These are phyloP conservation scores for Rosa chinensis DNA, from an alignment of 306 rosid species.

Conservation along the genomic window DNA sequence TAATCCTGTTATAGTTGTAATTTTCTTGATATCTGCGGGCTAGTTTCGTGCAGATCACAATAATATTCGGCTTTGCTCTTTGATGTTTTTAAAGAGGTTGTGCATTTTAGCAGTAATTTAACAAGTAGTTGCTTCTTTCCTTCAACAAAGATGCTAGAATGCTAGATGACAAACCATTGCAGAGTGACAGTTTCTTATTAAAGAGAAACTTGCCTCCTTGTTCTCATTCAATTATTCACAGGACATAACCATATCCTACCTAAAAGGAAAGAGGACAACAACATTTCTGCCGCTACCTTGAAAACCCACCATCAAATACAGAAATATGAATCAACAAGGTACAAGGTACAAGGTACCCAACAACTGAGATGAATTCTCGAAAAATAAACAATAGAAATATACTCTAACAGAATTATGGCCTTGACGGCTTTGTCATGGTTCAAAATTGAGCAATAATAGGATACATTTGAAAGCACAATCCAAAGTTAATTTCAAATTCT, in stretches of 20 bases:
- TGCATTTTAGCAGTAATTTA: not conserved
- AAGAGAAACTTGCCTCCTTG: not conserved
- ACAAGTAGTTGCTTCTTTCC: not conserved
- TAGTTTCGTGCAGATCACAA: not conserved
- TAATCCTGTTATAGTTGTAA: not conserved
- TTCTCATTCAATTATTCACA: not conserved
- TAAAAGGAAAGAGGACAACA: not conserved
- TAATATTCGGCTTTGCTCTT: not conserved
- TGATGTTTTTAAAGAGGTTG: not conserved
- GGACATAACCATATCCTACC: not conserved
- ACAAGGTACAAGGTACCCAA: not conserved
- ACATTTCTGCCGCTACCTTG: not conserved
- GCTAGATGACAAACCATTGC: not conserved
- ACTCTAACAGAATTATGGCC: constrained; percentile 57
- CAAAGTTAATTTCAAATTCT: constrained; percentile 57
- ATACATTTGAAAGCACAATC: constrained; percentile 54
- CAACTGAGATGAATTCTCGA: not conserved
- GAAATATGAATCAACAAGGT: not conserved
- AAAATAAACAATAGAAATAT: constrained; percentile 38
- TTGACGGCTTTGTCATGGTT: constrained; percentile 35
- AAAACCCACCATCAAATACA: not conserved
- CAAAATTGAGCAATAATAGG: constrained; percentile 75
- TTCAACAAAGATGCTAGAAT: not conserved
- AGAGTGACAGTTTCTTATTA: not conserved
- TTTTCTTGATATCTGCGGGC: not conserved